Base-by-base conservation (phyloP, 2,329 filamentous ascomycete genomes). In the Exophiala alcalophila region DNA sequence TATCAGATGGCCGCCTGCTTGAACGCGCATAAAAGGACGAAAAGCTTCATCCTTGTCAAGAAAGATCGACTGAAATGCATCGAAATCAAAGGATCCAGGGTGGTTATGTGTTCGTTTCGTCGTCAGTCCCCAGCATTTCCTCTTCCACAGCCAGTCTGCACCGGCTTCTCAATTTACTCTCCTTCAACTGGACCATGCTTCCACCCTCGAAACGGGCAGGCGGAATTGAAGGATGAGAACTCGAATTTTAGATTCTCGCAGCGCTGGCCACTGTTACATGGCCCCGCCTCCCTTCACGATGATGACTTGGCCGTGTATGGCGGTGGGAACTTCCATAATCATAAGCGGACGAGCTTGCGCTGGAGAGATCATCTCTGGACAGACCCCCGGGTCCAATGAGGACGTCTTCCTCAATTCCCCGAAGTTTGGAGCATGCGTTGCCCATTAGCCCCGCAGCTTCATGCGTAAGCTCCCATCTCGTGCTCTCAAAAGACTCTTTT, bases 391-490 rank as follows among this genome's bases (percentile, higher is more conserved):
- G 49, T 7, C 44, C 49, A 18, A 44, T 34, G 12, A 49, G 33
- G 11, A 35, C 36, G 16, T 49, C 40, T 26, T 44, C 43, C 26
- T 52, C 53, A 27, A 50, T 38, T 16, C 56, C 58, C 45, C 39
- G 54, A 44, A 81, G 61, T 65, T 78, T 75, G 49, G 79, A 72
- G 52, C 94, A 86, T 62, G 90, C 95, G 61, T 89, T 92, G 41
- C 75, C 81, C 59, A 97, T 65, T 48, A 95, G 68, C 15, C 79
- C 83, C 21, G 85, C 84, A 24, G 88, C 91, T 65, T 97, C 92
- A 44, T 92, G 83, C 50, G 97, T 70, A 40, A 97, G 68, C 69
- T 97, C 90, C 91, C 91, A 97, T 34, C 89, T 76, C 21, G 89
- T 89, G 57, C 83, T 82, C 53, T 77, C 73, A 61, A 97, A 96